Evolutionary conservation across 2,329 filamentous ascomycete genomes (phyloP).

Genomic region (Bretziella fagacearum): DNA sequence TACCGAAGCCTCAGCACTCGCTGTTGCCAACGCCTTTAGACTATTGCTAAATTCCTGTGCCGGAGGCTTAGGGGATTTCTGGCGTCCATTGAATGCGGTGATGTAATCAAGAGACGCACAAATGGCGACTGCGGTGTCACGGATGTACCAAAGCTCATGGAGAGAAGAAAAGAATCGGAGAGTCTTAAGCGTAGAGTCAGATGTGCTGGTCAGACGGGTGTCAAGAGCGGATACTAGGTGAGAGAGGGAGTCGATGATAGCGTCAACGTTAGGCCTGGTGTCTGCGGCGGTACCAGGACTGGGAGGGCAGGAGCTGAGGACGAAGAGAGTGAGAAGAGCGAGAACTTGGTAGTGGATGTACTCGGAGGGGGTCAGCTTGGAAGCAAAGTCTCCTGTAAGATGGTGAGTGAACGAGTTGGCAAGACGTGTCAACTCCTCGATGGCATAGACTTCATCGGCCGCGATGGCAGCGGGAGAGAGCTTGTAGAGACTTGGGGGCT

Average conservation of each 20-base stretch:
- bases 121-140: slow-evolving; percentile 24
- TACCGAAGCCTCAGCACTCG: slow-evolving; percentile 20
- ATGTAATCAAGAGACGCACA: slow-evolving; percentile 23
- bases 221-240: slow-evolving; percentile 11
- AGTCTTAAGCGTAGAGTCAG: slow-evolving; percentile 1
- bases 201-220: slow-evolving; percentile 1
- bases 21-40: slow-evolving; percentile 21
- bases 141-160: slow-evolving; percentile 24
- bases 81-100: slow-evolving; percentile 22
- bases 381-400: slow-evolving; percentile 17
- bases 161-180: slow-evolving; percentile 19
- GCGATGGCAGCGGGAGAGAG: slow-evolving; percentile 23
- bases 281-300: background rate
- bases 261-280: slow-evolving; percentile 5
- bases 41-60: slow-evolving; percentile 24
- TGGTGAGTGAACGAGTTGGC: slow-evolving; percentile 27
- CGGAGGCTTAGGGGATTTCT: slow-evolving; percentile 24
- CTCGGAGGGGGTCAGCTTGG: slow-evolving; percentile 27
- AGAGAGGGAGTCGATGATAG: slow-evolving; percentile 9
- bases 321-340: slow-evolving; percentile 23
- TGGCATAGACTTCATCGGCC: slow-evolving; percentile 28
- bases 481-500: slow-evolving; percentile 34
- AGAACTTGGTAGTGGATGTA: slow-evolving; percentile 28
- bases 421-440: slow-evolving; percentile 27
- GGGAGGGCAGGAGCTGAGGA: slow-evolving; percentile 9